phyloP scores from a whole-genome alignment of 2,329 filamentous ascomycete genomes.

The Chaetothyriales sp. region DNA sequence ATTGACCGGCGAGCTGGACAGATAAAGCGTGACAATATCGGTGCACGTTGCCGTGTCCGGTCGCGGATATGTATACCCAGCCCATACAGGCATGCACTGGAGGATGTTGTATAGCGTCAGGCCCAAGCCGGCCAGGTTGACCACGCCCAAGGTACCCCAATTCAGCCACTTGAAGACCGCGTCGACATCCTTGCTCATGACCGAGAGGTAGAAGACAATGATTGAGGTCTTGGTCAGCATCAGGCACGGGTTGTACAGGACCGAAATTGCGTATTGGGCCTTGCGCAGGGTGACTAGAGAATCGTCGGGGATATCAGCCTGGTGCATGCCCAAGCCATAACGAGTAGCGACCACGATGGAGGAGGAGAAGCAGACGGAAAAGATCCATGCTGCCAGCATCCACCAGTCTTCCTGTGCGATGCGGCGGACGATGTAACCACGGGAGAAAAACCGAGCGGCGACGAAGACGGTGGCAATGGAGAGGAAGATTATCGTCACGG shows the following conservation, averaged over 20 bases:
- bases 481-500: conserved; percentile 35
- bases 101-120: conserved; percentile 78
- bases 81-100: conserved; percentile 62
- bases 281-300: conserved; percentile 26
- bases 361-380: conserved; percentile 33
- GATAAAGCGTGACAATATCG: conserved; percentile 48
- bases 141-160: conserved; percentile 60
- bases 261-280: conserved; percentile 44
- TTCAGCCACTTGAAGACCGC: conserved; percentile 65
- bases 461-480: conserved; percentile 61
- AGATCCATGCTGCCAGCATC: conserved; percentile 63
- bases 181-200: conserved; percentile 54
- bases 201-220: conserved; percentile 71
- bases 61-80: conserved; percentile 45
- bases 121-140: conserved; percentile 62
- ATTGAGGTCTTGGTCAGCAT: conserved; percentile 69
- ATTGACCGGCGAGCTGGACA: conserved; percentile 72
- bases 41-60: conserved; percentile 38
- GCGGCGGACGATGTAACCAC: conserved; percentile 55
- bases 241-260: conserved; percentile 34
- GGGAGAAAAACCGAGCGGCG: conserved; percentile 54
- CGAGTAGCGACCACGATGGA: conserved; percentile 31
- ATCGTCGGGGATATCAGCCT: conserved; percentile 22
- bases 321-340: conserved; percentile 30
- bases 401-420: conserved; percentile 65